Evolutionary conservation across 805 yeast species (phyloP).

Genomic region (Candida peoriensis): DNA sequence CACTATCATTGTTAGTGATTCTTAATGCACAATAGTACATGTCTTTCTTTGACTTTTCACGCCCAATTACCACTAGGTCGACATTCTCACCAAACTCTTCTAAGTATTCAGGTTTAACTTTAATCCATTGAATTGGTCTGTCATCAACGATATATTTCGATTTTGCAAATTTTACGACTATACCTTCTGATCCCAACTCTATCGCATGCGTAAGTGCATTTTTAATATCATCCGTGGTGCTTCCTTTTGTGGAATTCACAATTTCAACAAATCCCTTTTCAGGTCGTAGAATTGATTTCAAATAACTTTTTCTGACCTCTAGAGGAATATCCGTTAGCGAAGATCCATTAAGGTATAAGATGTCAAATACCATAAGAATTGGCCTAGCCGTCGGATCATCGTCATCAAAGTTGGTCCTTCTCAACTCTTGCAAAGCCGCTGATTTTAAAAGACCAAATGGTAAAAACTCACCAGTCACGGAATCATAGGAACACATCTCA

Average conservation of each 20-base stretch:
- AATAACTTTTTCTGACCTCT: slow-evolving; percentile 46
- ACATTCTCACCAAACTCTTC: slow-evolving; percentile 82
- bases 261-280: slow-evolving; percentile 40
- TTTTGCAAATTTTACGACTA: slow-evolving; percentile 63
- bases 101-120: slow-evolving; percentile 87
- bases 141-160: slow-evolving; percentile 58
- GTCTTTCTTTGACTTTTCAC: slow-evolving; percentile 61
- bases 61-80: slow-evolving; percentile 78
- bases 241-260: slow-evolving; percentile 35
- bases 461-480: slow-evolving; percentile 44
- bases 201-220: slow-evolving; percentile 54
- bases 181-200: slow-evolving; percentile 68
- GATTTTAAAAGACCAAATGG: slow-evolving; percentile 81
- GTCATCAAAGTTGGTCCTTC: slow-evolving; percentile 29
- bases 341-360: slow-evolving; percentile 62
- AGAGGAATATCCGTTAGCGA: slow-evolving; percentile 54
- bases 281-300: slow-evolving; percentile 42
- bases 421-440: slow-evolving; percentile 53
- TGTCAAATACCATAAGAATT: slow-evolving; percentile 63
- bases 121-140: slow-evolving; percentile 69
- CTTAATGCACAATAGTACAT: slow-evolving; percentile 72
- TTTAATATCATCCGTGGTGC: slow-evolving; percentile 48
- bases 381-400: slow-evolving; percentile 38
- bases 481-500: slow-evolving; percentile 89
- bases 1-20: slow-evolving; percentile 32